Evolutionary conservation across 305 asterid species (phyloP).

Genomic region (Fraxinus albicans): DNA sequence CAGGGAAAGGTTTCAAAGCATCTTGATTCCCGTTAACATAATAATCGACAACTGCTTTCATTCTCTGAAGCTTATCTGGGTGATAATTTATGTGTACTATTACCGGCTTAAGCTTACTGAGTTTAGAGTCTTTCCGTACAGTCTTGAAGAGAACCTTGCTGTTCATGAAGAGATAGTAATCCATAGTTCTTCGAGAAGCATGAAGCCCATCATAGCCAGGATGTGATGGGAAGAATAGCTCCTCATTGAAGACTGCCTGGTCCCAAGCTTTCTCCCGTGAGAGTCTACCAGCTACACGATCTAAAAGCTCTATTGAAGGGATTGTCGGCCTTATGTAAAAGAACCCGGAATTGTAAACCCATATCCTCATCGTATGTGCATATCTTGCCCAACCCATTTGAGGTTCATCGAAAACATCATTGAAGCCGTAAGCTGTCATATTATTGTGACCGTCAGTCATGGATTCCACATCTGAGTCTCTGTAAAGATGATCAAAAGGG

Average conservation of each 20-base stretch:
- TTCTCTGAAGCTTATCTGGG: conserved; percentile 50
- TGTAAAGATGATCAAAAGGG: conserved; percentile 11
- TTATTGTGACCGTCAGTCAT: conserved; percentile 7
- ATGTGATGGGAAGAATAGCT: conserved; percentile 57
- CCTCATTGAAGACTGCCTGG: conserved; percentile 57
- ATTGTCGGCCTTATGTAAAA: conserved; percentile 33
- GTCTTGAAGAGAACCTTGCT: conserved; percentile 59
- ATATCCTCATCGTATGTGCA: conserved; percentile 9
- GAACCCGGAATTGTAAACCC: neutral
- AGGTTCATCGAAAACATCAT: conserved; percentile 12
- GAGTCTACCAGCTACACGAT: conserved; percentile 46
- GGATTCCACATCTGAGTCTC: conserved; percentile 3
- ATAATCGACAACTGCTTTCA: conserved; percentile 60
- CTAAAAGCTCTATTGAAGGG: conserved; percentile 61
- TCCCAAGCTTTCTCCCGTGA: conserved; percentile 51
- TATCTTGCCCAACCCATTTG: conserved; percentile 11
- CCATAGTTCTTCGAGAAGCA: conserved; percentile 61
- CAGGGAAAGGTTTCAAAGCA: conserved; percentile 47
- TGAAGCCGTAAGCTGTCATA: conserved; percentile 5
- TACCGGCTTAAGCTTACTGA: conserved; percentile 50
- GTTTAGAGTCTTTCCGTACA: conserved; percentile 33
- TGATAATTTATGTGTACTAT: conserved; percentile 54
- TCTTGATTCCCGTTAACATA: conserved; percentile 47
- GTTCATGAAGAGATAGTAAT: conserved; percentile 51
- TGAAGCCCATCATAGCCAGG: conserved; percentile 63